phyloP scores from a whole-genome alignment of 2,329 filamentous ascomycete species.

The Pseudogymnoascus pannorum region DNA sequence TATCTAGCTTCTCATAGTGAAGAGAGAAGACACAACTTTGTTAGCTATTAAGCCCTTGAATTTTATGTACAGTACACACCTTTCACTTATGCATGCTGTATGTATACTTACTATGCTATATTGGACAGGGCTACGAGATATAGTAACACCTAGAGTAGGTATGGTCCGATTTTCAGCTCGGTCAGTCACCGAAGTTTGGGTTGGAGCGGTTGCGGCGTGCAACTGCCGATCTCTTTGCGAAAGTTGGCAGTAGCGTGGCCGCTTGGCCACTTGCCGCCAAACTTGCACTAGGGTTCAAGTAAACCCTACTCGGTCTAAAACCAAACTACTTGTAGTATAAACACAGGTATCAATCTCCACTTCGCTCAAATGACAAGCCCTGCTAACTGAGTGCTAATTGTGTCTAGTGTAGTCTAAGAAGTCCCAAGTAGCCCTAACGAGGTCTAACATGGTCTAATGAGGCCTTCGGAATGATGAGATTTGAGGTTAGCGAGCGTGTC shows the following conservation, averaged over 20 bases:
- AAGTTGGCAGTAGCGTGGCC: slow-evolving; percentile 1
- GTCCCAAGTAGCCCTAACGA: not conserved
- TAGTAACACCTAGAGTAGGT: no score
- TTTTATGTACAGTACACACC: not conserved
- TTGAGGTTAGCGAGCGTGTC: not conserved
- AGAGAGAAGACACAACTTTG: not conserved
- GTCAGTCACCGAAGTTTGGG: not conserved
- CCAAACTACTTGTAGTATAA: not conserved
- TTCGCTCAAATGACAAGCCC: slow-evolving; percentile 1
- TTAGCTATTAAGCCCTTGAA: not conserved
- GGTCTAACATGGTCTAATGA: not conserved
- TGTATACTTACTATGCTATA: not conserved
- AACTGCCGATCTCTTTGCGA: not conserved
- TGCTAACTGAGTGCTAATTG: not conserved
- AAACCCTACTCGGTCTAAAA: not conserved
- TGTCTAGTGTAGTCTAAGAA: not conserved
- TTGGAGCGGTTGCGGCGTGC: not conserved
- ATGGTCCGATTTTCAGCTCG: slow-evolving; percentile 6
- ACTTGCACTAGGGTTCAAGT: not conserved
- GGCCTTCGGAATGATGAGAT: not conserved
- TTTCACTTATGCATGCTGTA: not conserved
- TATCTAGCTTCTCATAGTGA: no score
- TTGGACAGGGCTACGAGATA: no score
- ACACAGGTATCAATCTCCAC: not conserved
- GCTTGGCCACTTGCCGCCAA: not conserved